Evolutionary conservation across 2,329 filamentous ascomycete species (phyloP), one percentile per base, ranked within the genome.

Genomic region (Aspergillus novoparasiticus): DNA sequence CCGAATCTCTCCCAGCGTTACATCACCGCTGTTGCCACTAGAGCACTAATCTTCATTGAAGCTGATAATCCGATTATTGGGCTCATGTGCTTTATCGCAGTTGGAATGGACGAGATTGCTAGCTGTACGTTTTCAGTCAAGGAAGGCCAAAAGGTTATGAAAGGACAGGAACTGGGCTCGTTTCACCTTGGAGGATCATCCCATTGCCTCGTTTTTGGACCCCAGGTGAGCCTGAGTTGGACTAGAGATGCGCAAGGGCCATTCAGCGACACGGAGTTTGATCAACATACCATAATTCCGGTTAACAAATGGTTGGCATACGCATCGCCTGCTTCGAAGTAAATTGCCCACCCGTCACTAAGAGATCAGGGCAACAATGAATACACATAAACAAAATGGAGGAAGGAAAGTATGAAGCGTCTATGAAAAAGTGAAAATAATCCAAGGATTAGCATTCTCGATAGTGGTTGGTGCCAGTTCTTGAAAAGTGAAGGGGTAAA

Each of bases 91-190:
- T 88, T 91, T 67, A 79, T 92, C 8, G 86, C 84, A 4, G 83
- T 92, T 6, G 90, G 89, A 6, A 91, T 91, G 90, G 87, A 86
- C 58, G 89, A 92, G 76, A 89, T 91, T 23, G 87, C 84, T 66
- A 86, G 87, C 0, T 91, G 89, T 70, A 87, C 91, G 59, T 86
- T 90, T 55, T 88, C 84, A 0, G 88, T 90, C 9, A 81, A 81
- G 69, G 84, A 87, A 70, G 89, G 88, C 0, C 83, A 91, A 72
- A 81, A 83, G 53, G 73, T 92, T 23, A 81, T 80, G 61, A 91
- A 91, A 80, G 90, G 90, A 1, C 84, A 91, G 3, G 79, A 91
- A 79, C 80, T 86, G 36, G 89, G 89, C 54, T 91, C 90, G 88
- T 92, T 92, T 75, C 89, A 92, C 71, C 91, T 88, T 72, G 90